Conservation (phyloP, 2,329 filamentous ascomycete species). For the Lachnum nothofagi region DNA sequence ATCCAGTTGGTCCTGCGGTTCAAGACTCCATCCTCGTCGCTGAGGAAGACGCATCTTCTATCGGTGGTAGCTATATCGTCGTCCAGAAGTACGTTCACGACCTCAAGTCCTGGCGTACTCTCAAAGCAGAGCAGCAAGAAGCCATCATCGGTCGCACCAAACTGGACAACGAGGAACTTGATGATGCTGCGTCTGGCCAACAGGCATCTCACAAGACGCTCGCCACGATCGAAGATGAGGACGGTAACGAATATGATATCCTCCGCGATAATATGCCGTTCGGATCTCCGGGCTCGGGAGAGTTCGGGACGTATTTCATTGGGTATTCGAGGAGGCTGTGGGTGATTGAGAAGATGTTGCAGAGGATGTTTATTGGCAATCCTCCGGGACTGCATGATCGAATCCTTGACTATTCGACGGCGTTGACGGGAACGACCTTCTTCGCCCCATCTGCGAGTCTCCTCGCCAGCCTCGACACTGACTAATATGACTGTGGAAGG, state of each 20-base stretch:
- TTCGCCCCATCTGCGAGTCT: constrained; percentile 45
- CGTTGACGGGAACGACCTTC: constrained; percentile 49
- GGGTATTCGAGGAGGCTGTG: constrained; percentile 49
- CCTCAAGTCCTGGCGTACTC: constrained; percentile 41
- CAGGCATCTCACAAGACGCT: constrained; percentile 53
- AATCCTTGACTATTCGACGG: constrained; percentile 49
- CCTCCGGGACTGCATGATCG: constrained; percentile 51
- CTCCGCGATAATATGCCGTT: constrained; percentile 59
- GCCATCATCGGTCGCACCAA: constrained; percentile 53
- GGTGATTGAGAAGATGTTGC: constrained; percentile 54
- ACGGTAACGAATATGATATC: constrained; percentile 48
- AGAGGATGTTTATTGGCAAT: constrained; percentile 52
- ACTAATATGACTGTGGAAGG: too few relatives aligned
- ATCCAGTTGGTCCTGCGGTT: constrained; percentile 46
- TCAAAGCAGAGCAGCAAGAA: constrained; percentile 49
- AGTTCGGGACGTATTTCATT: constrained; percentile 57
- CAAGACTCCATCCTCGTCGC: constrained; percentile 41
- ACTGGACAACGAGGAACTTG: constrained; percentile 52
- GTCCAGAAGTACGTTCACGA: constrained; percentile 56
- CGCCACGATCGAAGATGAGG: constrained; percentile 47
- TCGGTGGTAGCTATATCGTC: constrained; percentile 53
- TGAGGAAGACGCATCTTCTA: constrained; percentile 36
- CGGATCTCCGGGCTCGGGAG: constrained; percentile 44
- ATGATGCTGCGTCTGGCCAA: constrained; percentile 41
- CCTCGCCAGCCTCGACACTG: constrained; percentile 26